phyloP scores from a whole-genome alignment of 768 basidiomycete genomes.

The Tulasnella sp. region DNA sequence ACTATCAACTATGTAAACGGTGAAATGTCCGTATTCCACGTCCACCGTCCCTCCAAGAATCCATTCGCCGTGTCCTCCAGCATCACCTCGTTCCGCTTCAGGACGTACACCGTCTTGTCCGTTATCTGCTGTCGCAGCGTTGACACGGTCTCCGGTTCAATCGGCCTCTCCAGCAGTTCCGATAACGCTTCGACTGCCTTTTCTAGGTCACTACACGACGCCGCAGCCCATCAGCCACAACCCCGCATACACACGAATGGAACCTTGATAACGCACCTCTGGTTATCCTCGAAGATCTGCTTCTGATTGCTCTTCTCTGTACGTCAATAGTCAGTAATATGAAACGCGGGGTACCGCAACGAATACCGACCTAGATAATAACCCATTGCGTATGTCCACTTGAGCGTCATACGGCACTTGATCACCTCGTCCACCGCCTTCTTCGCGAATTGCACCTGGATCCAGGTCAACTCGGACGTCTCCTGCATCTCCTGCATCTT shows the following conservation, averaged over 20 bases:
- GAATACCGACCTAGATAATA: conserved; percentile 58
- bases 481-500: conserved; percentile 99
- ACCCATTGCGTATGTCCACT: conserved; percentile 99
- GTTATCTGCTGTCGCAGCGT: conserved; percentile 82
- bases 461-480: conserved; percentile 86
- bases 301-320: conserved; percentile 69
- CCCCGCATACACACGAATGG: neutral
- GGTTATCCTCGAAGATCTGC: conserved; percentile 94
- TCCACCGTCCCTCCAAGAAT: conserved; percentile 76
- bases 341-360: neutral
- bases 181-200: conserved; percentile 90
- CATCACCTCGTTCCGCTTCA: conserved; percentile 91
- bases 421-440: conserved; percentile 90
- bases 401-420: conserved; percentile 86
- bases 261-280: conserved; percentile 45
- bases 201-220: conserved; percentile 62
- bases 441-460: conserved; percentile 98
- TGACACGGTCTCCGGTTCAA: conserved; percentile 74
- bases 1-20: neutral
- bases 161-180: conserved; percentile 81
- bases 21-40: conserved; percentile 42
- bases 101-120: conserved; percentile 96
- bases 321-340: too few relatives aligned
- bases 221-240: conserved; percentile 14
- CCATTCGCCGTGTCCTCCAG: conserved; percentile 89